Evolutionary conservation across 2,329 filamentous ascomycete genomes (phyloP).

Genomic region (Diaporthe ampelina): DNA sequence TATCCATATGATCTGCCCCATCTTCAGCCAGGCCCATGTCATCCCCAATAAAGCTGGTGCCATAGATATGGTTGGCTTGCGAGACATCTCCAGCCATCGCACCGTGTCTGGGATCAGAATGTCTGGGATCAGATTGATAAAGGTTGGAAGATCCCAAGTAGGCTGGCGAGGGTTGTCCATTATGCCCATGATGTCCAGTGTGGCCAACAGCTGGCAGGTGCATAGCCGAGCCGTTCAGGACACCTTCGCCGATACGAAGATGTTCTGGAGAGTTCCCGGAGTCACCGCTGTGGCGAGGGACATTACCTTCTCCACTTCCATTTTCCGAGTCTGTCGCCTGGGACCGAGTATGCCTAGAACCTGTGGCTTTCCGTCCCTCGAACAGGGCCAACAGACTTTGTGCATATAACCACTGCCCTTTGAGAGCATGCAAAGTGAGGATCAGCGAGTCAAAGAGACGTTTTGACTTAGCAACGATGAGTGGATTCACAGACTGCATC

Average conservation of each 20-base stretch:
- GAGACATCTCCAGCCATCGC: not conserved
- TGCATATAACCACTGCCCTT: conserved; percentile 22
- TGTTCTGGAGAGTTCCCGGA: not conserved
- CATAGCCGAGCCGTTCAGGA: not conserved
- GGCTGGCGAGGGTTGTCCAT: not conserved
- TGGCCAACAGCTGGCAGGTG: not conserved
- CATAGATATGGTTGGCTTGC: not conserved
- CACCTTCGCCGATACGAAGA: not conserved
- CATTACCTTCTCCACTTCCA: not conserved
- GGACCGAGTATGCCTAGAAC: not conserved
- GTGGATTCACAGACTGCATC: conserved; percentile 3
- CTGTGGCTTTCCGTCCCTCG: not conserved
- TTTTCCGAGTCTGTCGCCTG: not conserved
- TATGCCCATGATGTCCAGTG: not conserved
- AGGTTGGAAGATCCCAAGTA: not conserved
- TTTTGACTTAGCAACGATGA: conserved; percentile 13
- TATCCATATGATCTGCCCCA: not conserved
- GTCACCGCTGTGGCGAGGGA: not conserved
- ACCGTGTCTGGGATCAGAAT: not conserved
- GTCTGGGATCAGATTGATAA: not conserved
- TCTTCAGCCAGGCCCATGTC: not conserved
- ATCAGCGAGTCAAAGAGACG: conserved; percentile 18
- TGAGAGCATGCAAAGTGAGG: conserved; percentile 13
- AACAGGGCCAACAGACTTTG: conserved; percentile 8
- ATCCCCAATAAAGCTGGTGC: conserved; percentile 7